Percentiles rank a stretch among this genome's conserved stretches.
Conservation (phyloP, 805 yeast species). For the Debaryomyces tyrocola region DNA sequence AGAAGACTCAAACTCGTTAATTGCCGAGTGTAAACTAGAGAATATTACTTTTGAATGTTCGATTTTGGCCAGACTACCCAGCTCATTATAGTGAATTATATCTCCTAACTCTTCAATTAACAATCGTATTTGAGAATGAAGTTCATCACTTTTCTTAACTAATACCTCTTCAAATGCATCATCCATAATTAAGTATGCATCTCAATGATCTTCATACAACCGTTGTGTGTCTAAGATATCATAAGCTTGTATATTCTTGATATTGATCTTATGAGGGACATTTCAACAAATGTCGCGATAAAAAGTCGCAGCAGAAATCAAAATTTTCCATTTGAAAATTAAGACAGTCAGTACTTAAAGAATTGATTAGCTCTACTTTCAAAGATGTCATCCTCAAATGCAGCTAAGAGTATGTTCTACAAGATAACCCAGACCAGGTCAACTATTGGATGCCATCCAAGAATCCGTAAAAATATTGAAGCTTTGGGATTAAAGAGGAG, state of each 20-base stretch:
- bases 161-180: conserved; percentile 10
- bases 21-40: conserved; percentile 16
- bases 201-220: too few relatives aligned
- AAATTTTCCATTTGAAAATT: neutral
- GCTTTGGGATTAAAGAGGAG: conserved; percentile 75
- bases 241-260: too few relatives aligned
- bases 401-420: conserved; percentile 25
- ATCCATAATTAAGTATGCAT: conserved; percentile 9
- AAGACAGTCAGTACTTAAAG: too few relatives aligned
- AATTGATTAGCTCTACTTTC: neutral
- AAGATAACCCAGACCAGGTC: conserved; percentile 79
- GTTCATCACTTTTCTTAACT: conserved; percentile 14
- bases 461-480: conserved; percentile 60
- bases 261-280: too few relatives aligned
- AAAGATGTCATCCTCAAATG: conserved; percentile 6
- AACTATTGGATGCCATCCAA: conserved; percentile 78
- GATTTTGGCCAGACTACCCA: conserved; percentile 4
- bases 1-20: conserved; percentile 53
- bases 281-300: neutral
- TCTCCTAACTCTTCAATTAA: conserved; percentile 1
- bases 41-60: conserved; percentile 9
- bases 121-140: conserved; percentile 6
- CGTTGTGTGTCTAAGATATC: too few relatives aligned
- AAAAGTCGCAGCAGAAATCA: neutral
- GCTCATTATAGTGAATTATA: neutral